Evolutionary conservation across 345 rosid species (phyloP), one percentile per base, ranked within the genome.

Genomic region (Gossypium rotundifolium): DNA sequence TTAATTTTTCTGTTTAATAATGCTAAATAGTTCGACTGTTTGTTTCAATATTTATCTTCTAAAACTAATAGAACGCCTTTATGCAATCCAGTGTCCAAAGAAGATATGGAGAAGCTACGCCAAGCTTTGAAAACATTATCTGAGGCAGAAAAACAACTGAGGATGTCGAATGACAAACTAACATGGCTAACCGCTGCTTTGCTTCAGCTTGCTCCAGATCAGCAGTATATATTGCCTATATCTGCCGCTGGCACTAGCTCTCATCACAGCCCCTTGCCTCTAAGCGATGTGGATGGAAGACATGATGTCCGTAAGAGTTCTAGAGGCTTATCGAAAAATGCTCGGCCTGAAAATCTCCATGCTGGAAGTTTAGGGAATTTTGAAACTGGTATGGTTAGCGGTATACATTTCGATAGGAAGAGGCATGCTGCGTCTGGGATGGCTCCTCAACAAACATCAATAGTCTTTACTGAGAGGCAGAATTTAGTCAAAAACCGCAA

Each of bases 121-220:
- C 88, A 86, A 79, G 97, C 98, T 44, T 85, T 96, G 75, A 96
- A 90, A 84, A 96, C 99, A 8, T 61, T 96, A 65, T 93, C 98
- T 0, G 96, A 96, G 85, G 97, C 99, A 61, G 98, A 96, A 77
- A 96, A 96, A 81, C 99, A 96, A 81, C 82, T 96, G 79, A 85
- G 97, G 83, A 83, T 89, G 83, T 89, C 98, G 9, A 93, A 83
- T 73, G 99, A 96, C 83, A 96, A 91, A 83, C 65, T 86, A 81
- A 96, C 97, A 7, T 96, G 99, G 99, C 86, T 96, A 68, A 96
- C 97, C 6, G 99, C 98, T 69, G 95, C 99, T 74, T 76, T 96
- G 84, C 96, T 96, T 70, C 99, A 93, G 65, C 97, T 96, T 76
- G 99, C 98, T 82, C 99, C 98, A 46, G 99, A 96, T 82, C 96